phyloP scores from a whole-genome alignment of 371 early-diverging fungal species.

The Apophysomyces trapeziformis region DNA sequence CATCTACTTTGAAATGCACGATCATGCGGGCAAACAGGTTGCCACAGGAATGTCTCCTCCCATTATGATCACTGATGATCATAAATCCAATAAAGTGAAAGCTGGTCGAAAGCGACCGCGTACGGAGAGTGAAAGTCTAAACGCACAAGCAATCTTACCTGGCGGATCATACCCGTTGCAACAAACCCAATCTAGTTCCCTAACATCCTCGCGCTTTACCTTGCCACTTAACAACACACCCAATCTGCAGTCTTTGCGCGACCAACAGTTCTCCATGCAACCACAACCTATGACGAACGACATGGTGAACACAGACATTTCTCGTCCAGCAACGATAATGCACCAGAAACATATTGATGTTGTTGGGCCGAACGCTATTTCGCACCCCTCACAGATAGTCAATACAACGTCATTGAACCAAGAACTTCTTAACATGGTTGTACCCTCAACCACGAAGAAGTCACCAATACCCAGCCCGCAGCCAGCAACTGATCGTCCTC shows the following conservation, averaged over 20 bases:
- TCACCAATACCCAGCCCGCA: constrained; percentile 34
- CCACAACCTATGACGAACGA: constrained; percentile 23
- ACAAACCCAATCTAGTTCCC: not conserved
- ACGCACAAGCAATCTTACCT: constrained; percentile 17
- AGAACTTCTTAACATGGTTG: not conserved
- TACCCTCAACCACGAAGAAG: constrained; percentile 20
- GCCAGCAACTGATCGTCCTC: constrained; percentile 34
- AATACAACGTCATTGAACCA: constrained; percentile 5
- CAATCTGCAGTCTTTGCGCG: constrained; percentile 11
- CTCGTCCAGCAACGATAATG: not conserved
- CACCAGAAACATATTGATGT: constrained; percentile 7
- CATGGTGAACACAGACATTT: not conserved
- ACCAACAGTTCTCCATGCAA: constrained; percentile 24
- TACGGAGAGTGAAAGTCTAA: constrained; percentile 35
- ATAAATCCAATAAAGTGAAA: constrained; percentile 82
- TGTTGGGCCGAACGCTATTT: not conserved
- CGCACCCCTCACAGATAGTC: not conserved
- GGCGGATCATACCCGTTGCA: constrained; percentile 13
- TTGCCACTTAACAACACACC: constrained; percentile 6
- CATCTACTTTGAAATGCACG: constrained; percentile 77
- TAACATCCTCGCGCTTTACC: constrained; percentile 10
- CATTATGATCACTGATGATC: constrained; percentile 96
- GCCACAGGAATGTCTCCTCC: constrained; percentile 90
- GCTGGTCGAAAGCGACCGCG: constrained; percentile 54
- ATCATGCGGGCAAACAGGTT: constrained; percentile 68